phyloP scores from a whole-genome alignment of 1,139 yeast genomes.

The Suhomyces wounanorum region DNA sequence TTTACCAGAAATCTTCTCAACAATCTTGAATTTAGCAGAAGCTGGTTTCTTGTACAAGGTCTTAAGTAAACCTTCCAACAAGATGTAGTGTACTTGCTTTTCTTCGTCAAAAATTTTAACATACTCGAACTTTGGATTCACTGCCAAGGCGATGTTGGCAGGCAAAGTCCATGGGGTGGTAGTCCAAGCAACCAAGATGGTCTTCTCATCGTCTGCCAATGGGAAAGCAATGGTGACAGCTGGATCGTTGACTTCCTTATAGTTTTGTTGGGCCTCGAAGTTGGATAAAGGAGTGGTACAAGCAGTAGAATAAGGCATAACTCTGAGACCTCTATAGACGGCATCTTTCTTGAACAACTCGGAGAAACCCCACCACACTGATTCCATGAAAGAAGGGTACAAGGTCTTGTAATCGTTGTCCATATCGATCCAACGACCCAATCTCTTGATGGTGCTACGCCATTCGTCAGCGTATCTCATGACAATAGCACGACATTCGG shows the following conservation, averaged over 20 bases:
- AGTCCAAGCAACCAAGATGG: constrained; percentile 94
- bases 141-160: constrained; percentile 88
- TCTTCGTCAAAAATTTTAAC: constrained; percentile 90
- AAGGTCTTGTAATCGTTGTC: constrained; percentile 97
- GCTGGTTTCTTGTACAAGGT: constrained; percentile 93
- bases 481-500: constrained; percentile 93
- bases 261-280: constrained; percentile 97
- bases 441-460: constrained; percentile 87
- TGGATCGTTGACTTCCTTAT: constrained; percentile 96
- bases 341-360: constrained; percentile 80
- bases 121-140: constrained; percentile 87
- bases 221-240: constrained; percentile 94
- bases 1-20: constrained; percentile 76
- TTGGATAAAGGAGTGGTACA: constrained; percentile 95
- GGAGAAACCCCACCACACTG: constrained; percentile 99
- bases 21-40: constrained; percentile 80
- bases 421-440: constrained; percentile 99
- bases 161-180: constrained; percentile 99
- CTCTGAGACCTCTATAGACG: constrained; percentile 93
- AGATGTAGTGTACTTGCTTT: constrained; percentile 73
- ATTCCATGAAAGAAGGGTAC: constrained; percentile 95
- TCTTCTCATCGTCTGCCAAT: constrained; percentile 73
- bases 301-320: constrained; percentile 98
- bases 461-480: constrained; percentile 97
- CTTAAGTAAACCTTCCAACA: constrained; percentile 78